Percentiles rank a stretch among this genome's conserved stretches.
Evolutionary conservation across 768 basidiomycete species (phyloP).

Genomic region (Boletus sp.): DNA sequence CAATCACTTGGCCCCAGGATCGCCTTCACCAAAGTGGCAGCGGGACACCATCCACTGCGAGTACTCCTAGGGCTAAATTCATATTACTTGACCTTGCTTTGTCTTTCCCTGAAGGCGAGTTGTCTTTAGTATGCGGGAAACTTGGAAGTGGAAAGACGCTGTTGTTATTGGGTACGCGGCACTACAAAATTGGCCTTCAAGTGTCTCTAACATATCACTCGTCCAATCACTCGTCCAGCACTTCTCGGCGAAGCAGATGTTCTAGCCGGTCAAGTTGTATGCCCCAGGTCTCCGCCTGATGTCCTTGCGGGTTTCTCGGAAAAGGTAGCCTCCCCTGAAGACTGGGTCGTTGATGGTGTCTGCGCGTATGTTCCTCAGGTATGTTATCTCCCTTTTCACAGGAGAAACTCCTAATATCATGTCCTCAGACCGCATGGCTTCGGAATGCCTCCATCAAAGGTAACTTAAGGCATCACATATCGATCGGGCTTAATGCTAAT

Average conservation of each 20-base stretch:
- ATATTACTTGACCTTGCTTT: conserved; percentile 74
- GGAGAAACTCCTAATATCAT: conserved; percentile 3
- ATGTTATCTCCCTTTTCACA: conserved; percentile 7
- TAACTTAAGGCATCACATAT: background rate
- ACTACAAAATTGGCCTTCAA: background rate
- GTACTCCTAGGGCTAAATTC: conserved; percentile 80
- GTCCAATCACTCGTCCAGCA: conserved; percentile 39
- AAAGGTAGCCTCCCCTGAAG: conserved; percentile 41
- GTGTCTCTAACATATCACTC: conserved; percentile 7
- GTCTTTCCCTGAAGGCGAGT: conserved; percentile 72
- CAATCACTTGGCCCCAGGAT: conserved; percentile 88
- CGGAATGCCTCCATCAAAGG: conserved; percentile 58
- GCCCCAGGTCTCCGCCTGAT: conserved; percentile 84
- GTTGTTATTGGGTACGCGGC: conserved; percentile 55
- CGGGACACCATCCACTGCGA: conserved; percentile 48
- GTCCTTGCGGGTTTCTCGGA: conserved; percentile 59
- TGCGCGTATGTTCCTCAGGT: conserved; percentile 88
- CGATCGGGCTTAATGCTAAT: conserved; percentile 38
- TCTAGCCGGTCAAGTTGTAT: conserved; percentile 73
- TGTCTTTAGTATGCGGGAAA: conserved; percentile 86
- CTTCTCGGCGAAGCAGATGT: conserved; percentile 62
- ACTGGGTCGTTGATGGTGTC: conserved; percentile 76
- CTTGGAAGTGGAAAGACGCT: conserved; percentile 89
- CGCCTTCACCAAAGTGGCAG: conserved; percentile 45
- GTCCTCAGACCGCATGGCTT: conserved; percentile 56